These are phyloP conservation scores for Candida ovalis DNA, from an alignment of 805 yeast genomes.

Conservation along the genomic window DNA sequence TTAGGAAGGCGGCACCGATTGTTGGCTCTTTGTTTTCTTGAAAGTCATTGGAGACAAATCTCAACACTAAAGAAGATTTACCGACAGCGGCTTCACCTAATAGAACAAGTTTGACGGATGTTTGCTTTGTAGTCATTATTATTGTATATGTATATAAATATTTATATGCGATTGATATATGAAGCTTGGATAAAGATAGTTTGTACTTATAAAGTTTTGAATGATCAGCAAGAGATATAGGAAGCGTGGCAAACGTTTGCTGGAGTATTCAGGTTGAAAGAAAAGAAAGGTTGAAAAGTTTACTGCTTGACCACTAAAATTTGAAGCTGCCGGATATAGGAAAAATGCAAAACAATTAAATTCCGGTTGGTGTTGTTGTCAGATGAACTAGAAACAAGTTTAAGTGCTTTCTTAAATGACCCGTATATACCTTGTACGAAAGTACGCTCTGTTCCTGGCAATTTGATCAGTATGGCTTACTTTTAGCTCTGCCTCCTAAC, in stretches of 20 bases:
- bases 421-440: too few species aligned
- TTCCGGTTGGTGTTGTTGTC: too few species aligned
- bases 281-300: too few species aligned
- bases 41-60: constrained; percentile 93
- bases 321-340: too few species aligned
- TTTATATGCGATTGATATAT: not conserved
- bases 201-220: not conserved
- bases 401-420: too few species aligned
- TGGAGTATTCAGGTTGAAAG: not conserved
- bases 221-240: not conserved
- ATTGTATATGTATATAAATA: not conserved
- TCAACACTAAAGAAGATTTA: constrained; percentile 83
- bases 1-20: constrained; percentile 94
- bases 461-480: too few species aligned
- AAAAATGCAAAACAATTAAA: too few species aligned
- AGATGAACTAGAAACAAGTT: too few species aligned
- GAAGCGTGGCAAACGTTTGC: not conserved
- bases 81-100: constrained; percentile 99
- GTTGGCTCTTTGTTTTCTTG: constrained; percentile 98
- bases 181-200: not conserved
- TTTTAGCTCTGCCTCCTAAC: too few species aligned
- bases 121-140: constrained; percentile 35
- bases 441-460: too few species aligned
- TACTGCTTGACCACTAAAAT: not conserved
- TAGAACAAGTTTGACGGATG: constrained; percentile 83